phyloP scores from a whole-genome alignment of 2,329 filamentous ascomycete species.

The Fusarium chuoi region DNA sequence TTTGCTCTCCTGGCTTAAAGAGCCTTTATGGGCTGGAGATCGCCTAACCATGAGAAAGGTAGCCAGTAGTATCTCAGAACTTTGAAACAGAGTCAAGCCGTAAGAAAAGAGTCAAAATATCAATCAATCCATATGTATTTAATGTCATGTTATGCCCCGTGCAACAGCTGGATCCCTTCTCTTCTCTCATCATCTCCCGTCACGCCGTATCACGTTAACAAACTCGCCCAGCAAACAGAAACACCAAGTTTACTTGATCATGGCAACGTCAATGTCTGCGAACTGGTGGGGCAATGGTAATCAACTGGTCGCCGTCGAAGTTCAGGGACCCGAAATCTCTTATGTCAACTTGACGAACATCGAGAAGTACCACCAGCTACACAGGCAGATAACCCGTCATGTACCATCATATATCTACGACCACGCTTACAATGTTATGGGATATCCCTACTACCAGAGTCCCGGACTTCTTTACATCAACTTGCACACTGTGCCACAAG shows the following conservation, averaged over 20 bases:
- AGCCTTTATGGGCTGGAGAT: not conserved
- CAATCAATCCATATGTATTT: not conserved
- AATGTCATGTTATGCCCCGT: not conserved
- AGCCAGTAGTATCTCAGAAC: not conserved
- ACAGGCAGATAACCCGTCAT: not conserved
- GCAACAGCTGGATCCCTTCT: no score
- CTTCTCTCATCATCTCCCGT: no score
- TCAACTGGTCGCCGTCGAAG: not conserved
- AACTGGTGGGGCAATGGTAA: accelerated
- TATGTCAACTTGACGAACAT: not conserved
- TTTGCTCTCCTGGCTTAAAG: not conserved
- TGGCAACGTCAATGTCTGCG: not conserved
- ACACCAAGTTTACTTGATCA: not conserved
- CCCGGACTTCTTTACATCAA: not conserved
- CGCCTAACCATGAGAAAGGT: not conserved
- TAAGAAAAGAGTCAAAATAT: not conserved
- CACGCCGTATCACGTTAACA: no score
- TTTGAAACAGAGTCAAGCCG: not conserved
- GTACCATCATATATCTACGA: not conserved
- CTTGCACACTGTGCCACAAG: not conserved
- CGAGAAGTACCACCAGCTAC: not conserved
- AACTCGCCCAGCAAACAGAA: not conserved
- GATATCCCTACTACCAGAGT: not conserved
- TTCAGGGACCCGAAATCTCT: not conserved
- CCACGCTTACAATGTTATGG: not conserved